Evolutionary conservation across 2,329 filamentous ascomycete genomes (phyloP).

Genomic region (Alternaria consortialis): DNA sequence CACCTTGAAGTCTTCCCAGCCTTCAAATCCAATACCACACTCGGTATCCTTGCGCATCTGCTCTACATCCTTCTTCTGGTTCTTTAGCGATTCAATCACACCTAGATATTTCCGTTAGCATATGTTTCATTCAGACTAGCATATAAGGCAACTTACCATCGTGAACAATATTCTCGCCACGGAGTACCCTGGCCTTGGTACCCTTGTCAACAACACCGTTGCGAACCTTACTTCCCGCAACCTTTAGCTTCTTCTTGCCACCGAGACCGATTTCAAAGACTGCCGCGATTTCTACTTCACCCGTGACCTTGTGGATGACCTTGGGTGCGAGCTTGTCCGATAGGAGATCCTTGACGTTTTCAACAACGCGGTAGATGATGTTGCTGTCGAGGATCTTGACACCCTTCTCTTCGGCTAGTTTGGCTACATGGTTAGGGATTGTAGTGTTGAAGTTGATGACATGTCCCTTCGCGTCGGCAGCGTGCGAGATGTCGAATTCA

Average conservation of each 20-base stretch:
- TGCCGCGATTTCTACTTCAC: slow-evolving; percentile 86
- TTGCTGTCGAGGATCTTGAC: slow-evolving; percentile 86
- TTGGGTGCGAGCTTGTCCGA: slow-evolving; percentile 73
- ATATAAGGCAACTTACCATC: slow-evolving; percentile 72
- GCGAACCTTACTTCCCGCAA: slow-evolving; percentile 87
- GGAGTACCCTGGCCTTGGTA: slow-evolving; percentile 74
- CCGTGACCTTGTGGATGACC: slow-evolving; percentile 75
- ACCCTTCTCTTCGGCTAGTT: slow-evolving; percentile 72
- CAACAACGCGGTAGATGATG: slow-evolving; percentile 82
- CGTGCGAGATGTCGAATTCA: slow-evolving; percentile 90
- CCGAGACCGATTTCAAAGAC: slow-evolving; percentile 85
- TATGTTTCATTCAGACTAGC: not conserved
- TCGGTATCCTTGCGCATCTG: slow-evolving; percentile 94
- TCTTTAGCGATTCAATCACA: slow-evolving; percentile 81
- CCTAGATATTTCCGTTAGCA: slow-evolving; percentile 61
- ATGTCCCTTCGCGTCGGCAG: slow-evolving; percentile 75
- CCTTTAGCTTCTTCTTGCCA: slow-evolving; percentile 72
- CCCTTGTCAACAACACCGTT: slow-evolving; percentile 77
- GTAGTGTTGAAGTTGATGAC: slow-evolving; percentile 88
- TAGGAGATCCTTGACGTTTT: slow-evolving; percentile 74
- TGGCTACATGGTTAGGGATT: slow-evolving; percentile 72
- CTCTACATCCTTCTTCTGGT: slow-evolving; percentile 87
- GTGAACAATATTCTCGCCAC: slow-evolving; percentile 75
- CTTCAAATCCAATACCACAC: slow-evolving; percentile 86
- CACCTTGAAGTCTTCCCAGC: slow-evolving; percentile 77